Evolutionary conservation across 306 rosid species (phyloP), one percentile per base, ranked within the genome.

Genomic region (Lathyrus oleraceus): DNA sequence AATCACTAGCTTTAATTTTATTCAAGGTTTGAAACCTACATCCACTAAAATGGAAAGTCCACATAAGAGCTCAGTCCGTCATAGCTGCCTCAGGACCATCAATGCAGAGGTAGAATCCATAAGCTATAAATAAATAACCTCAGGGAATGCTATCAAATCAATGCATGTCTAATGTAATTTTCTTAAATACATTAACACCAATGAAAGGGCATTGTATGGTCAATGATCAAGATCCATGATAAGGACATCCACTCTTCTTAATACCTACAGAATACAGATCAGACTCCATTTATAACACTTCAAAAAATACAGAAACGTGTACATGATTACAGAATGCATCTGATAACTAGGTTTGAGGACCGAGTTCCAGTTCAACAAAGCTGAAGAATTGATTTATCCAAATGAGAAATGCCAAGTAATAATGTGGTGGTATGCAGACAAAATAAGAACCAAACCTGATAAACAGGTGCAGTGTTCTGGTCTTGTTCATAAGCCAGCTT

Each of bases 391-490:
- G 21, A 54, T 39, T 23, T 40, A n/a, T 67, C 17, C 10, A 60
- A 74, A 10, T 27, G n/a, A 62, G 51, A 45, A 70, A 28, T 54
- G 30, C 67, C 10, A 25, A 40, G 28, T 43, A 67, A 63, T 13
- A 77, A 70, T 47, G 67, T 25, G 66, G 67, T 23, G 67, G 70
- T 61, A 66, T 20, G 56, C 56, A 65, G 42, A 14, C 17, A 63
- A 17, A 79, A 77, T 25, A 54, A 67, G 69, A 63, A 45, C 23
- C 76, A 47, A 71, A 94, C 97, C 99, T 88, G 84, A 85, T 81
- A 91, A 12, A 64, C 54, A 16, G 48, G 15, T 51, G 59, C 8
- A 28, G 28, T 9, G 39, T 30, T 82, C 48, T 76, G 54, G 69
- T 35, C 71, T 38, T 51, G 65, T 16, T 62, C 80, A 63, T 85